Evolutionary conservation across 2,329 filamentous ascomycete species (phyloP).

Genomic region (Metarhizium robertsii): DNA sequence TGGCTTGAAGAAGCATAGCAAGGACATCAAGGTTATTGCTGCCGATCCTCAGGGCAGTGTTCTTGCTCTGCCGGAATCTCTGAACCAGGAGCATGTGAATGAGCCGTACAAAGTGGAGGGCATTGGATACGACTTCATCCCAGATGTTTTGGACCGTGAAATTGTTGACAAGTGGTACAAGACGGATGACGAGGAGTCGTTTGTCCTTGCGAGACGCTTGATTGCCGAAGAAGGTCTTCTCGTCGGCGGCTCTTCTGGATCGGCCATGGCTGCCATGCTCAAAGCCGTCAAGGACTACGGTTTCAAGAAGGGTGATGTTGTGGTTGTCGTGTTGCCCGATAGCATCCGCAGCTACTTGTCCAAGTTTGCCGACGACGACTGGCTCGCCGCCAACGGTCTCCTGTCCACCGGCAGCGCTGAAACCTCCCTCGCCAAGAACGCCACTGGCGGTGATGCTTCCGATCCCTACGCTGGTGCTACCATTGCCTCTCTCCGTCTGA

Average conservation of each 20-base stretch:
- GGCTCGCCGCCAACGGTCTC: conserved; percentile 93
- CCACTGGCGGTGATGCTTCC: conserved; percentile 27
- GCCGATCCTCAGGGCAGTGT: conserved; percentile 92
- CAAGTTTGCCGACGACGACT: conserved; percentile 98
- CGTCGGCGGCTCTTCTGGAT: conserved; percentile 88
- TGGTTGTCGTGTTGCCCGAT: conserved; percentile 88
- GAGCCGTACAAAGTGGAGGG: conserved; percentile 95
- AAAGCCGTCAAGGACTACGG: conserved; percentile 66
- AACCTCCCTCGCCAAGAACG: conserved; percentile 32
- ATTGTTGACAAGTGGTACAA: conserved; percentile 95
- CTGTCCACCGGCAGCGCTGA: conserved; percentile 51
- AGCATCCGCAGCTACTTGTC: conserved; percentile 95
- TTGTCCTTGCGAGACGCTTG: conserved; percentile 77
- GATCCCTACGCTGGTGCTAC: conserved; percentile 73
- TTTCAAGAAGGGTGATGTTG: conserved; percentile 74
- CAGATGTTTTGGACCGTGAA: conserved; percentile 77
- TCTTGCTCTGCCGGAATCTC: conserved; percentile 65
- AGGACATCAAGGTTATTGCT: conserved; percentile 77
- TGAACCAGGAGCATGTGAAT: conserved; percentile 76
- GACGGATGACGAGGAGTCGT: conserved; percentile 87
- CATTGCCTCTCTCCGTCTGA: conserved; percentile 74
- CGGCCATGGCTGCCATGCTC: conserved; percentile 75
- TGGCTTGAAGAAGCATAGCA: conserved; percentile 80
- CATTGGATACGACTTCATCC: conserved; percentile 97
- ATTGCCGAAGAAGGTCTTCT: conserved; percentile 92